These are phyloP conservation scores for Ophiocordyceps camponoti-saundersi DNA, from an alignment of 2,329 filamentous ascomycete genomes.

Conservation along the genomic window DNA sequence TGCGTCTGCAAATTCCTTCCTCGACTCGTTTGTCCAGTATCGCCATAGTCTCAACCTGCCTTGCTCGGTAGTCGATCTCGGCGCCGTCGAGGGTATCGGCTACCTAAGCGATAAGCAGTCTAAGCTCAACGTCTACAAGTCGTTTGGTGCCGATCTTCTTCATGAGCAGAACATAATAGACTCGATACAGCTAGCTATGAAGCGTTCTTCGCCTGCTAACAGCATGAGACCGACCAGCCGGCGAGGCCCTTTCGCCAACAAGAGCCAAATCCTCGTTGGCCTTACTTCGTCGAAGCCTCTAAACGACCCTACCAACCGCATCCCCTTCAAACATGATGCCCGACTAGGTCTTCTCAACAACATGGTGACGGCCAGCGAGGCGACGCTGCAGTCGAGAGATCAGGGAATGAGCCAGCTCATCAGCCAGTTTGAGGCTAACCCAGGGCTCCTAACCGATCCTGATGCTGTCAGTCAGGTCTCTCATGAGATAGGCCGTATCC, in stretches of 20 bases:
- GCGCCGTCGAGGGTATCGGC: slow-evolving; percentile 1
- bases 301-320: slow-evolving; percentile 2
- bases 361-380: not conserved
- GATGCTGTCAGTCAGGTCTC: slow-evolving; percentile 1
- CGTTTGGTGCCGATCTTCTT: slow-evolving; percentile 2
- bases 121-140: slow-evolving; percentile 2
- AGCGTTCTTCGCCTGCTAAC: not conserved
- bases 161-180: slow-evolving; percentile 4
- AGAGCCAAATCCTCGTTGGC: slow-evolving; percentile 2
- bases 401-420: slow-evolving; percentile 4
- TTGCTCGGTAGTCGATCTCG: slow-evolving; percentile 2
- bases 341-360: slow-evolving; percentile 2
- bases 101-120: slow-evolving; percentile 1
- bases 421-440: slow-evolving; percentile 1
- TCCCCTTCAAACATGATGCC: slow-evolving; percentile 3
- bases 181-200: slow-evolving; percentile 1
- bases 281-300: slow-evolving; percentile 3
- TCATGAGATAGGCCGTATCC: slow-evolving; percentile 2
- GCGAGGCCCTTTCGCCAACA: not conserved
- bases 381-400: not conserved
- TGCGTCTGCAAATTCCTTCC: slow-evolving; percentile 14
- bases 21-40: slow-evolving; percentile 10
- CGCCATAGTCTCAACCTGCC: slow-evolving; percentile 3
- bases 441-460: slow-evolving; percentile 1
- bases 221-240: not conserved